A percentile compares a stretch with the other conserved stretches of the same genome.
These are phyloP conservation scores for Delphinella strobiligena DNA, from an alignment of 2,329 filamentous ascomycete genomes.

Conservation along the genomic window DNA sequence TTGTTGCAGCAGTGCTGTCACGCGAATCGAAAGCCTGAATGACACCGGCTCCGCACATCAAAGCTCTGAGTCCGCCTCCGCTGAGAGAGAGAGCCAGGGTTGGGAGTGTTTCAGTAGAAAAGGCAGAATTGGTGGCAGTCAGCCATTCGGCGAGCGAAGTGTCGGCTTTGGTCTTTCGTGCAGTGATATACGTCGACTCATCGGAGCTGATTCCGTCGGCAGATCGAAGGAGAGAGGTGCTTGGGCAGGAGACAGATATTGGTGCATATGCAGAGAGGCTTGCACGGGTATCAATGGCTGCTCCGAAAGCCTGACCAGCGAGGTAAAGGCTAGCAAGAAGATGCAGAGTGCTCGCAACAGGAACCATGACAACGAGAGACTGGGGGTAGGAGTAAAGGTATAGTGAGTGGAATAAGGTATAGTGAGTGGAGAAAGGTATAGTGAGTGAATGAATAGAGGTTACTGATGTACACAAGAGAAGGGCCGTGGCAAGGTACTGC, in stretches of 20 bases:
- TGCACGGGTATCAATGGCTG: slow-evolving; percentile 3
- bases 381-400: no score
- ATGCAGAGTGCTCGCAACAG: background rate
- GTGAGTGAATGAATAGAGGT: background rate
- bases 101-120: slow-evolving; percentile 25
- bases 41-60: slow-evolving; percentile 28
- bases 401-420: no score
- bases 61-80: slow-evolving; percentile 31
- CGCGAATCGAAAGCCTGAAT: slow-evolving; percentile 32
- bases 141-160: slow-evolving; percentile 28
- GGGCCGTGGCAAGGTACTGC: no score
- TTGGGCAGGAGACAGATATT: slow-evolving; percentile 25
- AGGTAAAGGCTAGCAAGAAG: slow-evolving; percentile 1
- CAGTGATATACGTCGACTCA: slow-evolving; percentile 27
- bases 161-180: slow-evolving; percentile 28
- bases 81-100: slow-evolving; percentile 30
- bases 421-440: background rate
- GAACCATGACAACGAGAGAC: slow-evolving; percentile 1
- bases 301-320: slow-evolving; percentile 2
- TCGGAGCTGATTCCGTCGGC: slow-evolving; percentile 24
- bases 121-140: slow-evolving; percentile 21
- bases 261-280: slow-evolving; percentile 23
- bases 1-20: slow-evolving; percentile 27
- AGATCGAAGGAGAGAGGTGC: slow-evolving; percentile 23
- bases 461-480: no score